Base-by-base conservation (phyloP, 2,329 filamentous ascomycete genomes). In the Aspergillus fructus region DNA sequence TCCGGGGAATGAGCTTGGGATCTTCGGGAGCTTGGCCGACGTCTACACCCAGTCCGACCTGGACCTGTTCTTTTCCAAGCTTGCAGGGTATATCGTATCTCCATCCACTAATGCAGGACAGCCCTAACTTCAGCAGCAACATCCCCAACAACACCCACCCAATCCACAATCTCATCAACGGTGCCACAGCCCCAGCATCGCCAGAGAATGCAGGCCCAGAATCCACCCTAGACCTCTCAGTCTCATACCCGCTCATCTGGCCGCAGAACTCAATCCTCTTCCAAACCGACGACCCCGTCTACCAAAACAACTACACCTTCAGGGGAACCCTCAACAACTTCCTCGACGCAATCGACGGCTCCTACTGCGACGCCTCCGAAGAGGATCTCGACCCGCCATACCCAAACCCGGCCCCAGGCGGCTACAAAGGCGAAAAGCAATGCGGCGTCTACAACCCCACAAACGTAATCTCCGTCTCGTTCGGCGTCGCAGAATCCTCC, bases 401-500 rank as follows among this genome's bases (percentile, higher is more conserved):
- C 62, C 83, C 81, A 1, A 76, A 83, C 61, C 70, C 74, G 3
- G 67, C 68, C 9, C 72, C 71, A n/a, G 77, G 73, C 11, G 83
- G 82, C 7, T 85, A 83, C 70, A 77, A 50, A 7, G 48, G 48
- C 19, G 7, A 41, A n/a, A 50, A 51, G 12, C 74, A 79, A 61
- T 82, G 80, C 56, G 79, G 79, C 7, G 74, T 79, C 19, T 83
- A 79, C 71, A 74, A 79, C 62, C 80, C 82, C 2, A 82, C 83
- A 9, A 83, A 84, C 60, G 83, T 85, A 6, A 78, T 85, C 59
- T 79, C 77, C 39, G 81, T 86, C 62, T 83, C 79, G 3, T 85
- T 85, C 66, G 82, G 82, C 47, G 79, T 79, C 42, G 76, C 79
- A 43, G 84, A 87, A 69, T 70, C 72, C 5, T 80, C 81, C 21